A percentile compares a stretch with the other conserved stretches of the same genome.
phyloP scores from a whole-genome alignment of 805 yeast species.

The Priceomyces haplophilus region DNA sequence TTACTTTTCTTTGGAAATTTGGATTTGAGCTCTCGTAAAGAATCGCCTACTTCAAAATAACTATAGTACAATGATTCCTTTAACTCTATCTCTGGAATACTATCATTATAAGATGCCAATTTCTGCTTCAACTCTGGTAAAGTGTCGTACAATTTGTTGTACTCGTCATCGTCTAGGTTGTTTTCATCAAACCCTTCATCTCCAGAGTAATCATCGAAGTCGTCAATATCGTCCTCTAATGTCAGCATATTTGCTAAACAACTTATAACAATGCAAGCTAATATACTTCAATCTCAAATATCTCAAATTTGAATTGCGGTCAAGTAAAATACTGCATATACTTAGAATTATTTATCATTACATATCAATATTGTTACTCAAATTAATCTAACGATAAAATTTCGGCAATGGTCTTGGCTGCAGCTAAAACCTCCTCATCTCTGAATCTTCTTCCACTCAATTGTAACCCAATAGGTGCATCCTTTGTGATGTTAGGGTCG shows the following conservation, averaged over 20 bases:
- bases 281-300: background rate
- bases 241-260: constrained; percentile 10
- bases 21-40: constrained; percentile 46
- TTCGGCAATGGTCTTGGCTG: constrained; percentile 38
- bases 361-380: background rate
- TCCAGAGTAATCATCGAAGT: constrained; percentile 20
- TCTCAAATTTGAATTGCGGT: background rate
- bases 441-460: constrained; percentile 51
- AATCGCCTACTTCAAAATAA: constrained; percentile 51
- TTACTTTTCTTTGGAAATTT: constrained; percentile 42
- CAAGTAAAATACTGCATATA: no score
- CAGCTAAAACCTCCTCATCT: constrained; percentile 57
- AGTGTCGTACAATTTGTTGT: constrained; percentile 39
- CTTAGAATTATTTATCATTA: no score
- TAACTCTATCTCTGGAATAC: constrained; percentile 47
- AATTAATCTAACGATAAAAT: constrained; percentile 17
- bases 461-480: constrained; percentile 57
- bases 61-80: constrained; percentile 59
- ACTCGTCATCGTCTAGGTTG: constrained; percentile 36
- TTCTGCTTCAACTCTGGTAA: constrained; percentile 43
- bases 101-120: constrained; percentile 39
- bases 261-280: background rate
- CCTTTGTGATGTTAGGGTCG: constrained; percentile 44
- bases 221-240: constrained; percentile 21
- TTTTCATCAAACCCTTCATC: constrained; percentile 39